phyloP scores from a whole-genome alignment of 345 rosid genomes.

The Populus tremula region DNA sequence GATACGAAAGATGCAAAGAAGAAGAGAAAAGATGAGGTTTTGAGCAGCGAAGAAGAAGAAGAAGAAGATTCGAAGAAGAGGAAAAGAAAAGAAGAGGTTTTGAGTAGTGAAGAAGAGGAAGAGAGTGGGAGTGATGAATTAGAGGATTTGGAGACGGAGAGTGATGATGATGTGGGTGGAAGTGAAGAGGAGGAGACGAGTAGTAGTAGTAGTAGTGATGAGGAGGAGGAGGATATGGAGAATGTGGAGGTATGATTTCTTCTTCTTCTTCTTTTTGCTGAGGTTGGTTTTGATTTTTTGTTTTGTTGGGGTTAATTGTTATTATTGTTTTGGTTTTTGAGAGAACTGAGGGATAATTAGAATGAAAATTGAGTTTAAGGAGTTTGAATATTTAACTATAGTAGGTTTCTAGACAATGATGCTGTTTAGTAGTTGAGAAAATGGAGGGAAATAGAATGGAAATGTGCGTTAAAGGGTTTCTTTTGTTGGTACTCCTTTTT shows the following conservation, averaged over 20 bases:
- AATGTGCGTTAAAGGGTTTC: too few relatives aligned
- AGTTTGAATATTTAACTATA: too few relatives aligned
- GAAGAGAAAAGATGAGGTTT: neutral
- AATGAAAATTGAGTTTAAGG: too few relatives aligned
- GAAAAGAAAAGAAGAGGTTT: slow-evolving; percentile 14
- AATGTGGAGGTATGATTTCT: slow-evolving; percentile 40
- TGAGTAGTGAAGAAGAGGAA: slow-evolving; percentile 7
- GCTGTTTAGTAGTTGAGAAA: too few relatives aligned
- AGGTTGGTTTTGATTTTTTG: neutral
- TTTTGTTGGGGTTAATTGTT: neutral
- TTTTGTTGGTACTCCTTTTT: too few relatives aligned
- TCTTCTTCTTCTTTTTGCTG: neutral
- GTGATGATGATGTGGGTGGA: neutral
- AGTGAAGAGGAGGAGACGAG: slow-evolving; percentile 37
- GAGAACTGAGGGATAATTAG: too few relatives aligned
- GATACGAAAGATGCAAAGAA: slow-evolving; percentile 3
- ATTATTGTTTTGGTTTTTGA: neutral
- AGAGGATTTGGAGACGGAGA: slow-evolving; percentile 25
- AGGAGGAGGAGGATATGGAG: slow-evolving; percentile 41
- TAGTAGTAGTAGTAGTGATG: slow-evolving; percentile 26
- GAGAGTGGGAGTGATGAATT: neutral
- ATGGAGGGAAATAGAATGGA: too few relatives aligned
- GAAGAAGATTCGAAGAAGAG: slow-evolving; percentile 30
- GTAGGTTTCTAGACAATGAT: too few relatives aligned
- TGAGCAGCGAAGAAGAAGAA: slow-evolving; percentile 9